These are phyloP conservation scores for Auxenochlorella protothecoides DNA, from an alignment of 139 green algal species.

Conservation along the genomic window DNA sequence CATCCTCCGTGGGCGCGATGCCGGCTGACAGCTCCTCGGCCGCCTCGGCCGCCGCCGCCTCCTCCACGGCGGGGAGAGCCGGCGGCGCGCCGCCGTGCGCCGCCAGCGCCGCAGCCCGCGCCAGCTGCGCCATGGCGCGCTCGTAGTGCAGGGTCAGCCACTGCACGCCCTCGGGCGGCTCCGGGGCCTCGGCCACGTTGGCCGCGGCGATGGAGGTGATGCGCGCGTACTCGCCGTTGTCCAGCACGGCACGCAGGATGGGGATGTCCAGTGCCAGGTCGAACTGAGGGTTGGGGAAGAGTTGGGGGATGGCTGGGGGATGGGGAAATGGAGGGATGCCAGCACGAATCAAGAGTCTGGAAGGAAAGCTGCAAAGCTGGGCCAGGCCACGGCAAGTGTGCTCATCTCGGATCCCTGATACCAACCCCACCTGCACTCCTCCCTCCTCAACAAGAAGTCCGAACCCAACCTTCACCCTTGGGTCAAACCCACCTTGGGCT, in stretches of 20 bases:
- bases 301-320: neutral
- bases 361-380: neutral
- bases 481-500: slow-evolving; percentile 10
- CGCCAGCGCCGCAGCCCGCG: too few relatives aligned
- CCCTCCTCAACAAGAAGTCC: too few relatives aligned
- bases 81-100: neutral
- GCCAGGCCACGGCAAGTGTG: neutral
- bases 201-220: slow-evolving; percentile 47
- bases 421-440: too few relatives aligned
- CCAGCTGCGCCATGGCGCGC: too few relatives aligned
- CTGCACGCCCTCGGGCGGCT: neutral
- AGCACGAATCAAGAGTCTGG: neutral
- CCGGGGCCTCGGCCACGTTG: slow-evolving; percentile 45
- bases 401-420: too few relatives aligned
- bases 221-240: slow-evolving; percentile 59
- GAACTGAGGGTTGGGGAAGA: slow-evolving; percentile 6
- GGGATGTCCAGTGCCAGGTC: slow-evolving; percentile 47
- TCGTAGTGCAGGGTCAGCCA: slow-evolving; percentile 5
- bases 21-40: neutral
- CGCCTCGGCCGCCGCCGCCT: neutral
- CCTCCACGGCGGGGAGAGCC: slow-evolving; percentile 3
- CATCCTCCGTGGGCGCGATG: too few relatives aligned
- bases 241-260: slow-evolving; percentile 37
- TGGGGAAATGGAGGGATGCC: neutral
- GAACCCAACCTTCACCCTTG: too few relatives aligned